Evolutionary conservation across 768 basidiomycete species (phyloP).

Genomic region (Tricholoma bakamatsutake): DNA sequence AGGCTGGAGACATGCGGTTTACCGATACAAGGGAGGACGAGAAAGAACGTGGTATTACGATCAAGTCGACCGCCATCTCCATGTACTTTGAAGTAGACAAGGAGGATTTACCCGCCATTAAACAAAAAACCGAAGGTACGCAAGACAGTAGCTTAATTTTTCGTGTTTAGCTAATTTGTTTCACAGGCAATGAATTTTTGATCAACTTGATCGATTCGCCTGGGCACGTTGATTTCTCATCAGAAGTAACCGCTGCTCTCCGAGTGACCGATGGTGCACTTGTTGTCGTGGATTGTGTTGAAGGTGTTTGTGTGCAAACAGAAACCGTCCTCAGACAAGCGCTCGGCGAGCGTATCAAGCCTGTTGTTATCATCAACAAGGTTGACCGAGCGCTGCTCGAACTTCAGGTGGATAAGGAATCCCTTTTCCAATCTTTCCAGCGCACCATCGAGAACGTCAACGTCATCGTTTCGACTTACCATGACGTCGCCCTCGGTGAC

Average conservation of each 20-base stretch:
- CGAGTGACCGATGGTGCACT: conserved; percentile 99
- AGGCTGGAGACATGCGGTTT: conserved; percentile 95
- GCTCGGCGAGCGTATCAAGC: conserved; percentile 97
- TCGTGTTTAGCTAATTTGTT: conserved; percentile 1
- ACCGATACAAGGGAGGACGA: conserved; percentile 97
- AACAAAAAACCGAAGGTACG: conserved; percentile 91
- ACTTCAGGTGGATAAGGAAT: conserved; percentile 95
- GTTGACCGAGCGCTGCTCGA: conserved; percentile 99
- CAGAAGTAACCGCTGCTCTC: conserved; percentile 98
- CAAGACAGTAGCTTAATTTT: conserved; percentile 6
- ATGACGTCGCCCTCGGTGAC: conserved; percentile 90
- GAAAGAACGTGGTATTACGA: conserved; percentile 99
- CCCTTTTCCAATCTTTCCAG: conserved; percentile 94
- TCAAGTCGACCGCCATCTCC: conserved; percentile 99
- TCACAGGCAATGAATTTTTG: conserved; percentile 88
- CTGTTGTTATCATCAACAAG: conserved; percentile 99
- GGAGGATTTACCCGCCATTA: conserved; percentile 79
- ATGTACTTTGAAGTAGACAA: conserved; percentile 98
- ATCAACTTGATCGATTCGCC: conserved; percentile 91
- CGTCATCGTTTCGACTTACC: conserved; percentile 97
- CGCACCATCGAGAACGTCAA: conserved; percentile 98
- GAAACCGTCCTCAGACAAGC: conserved; percentile 99
- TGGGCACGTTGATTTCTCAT: conserved; percentile 99
- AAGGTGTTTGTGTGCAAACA: conserved; percentile 99
- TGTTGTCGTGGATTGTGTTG: conserved; percentile 98